These are phyloP conservation scores for Linnemannia zychae DNA, from an alignment of 192 early-diverging fungal genomes.

Conservation along the genomic window DNA sequence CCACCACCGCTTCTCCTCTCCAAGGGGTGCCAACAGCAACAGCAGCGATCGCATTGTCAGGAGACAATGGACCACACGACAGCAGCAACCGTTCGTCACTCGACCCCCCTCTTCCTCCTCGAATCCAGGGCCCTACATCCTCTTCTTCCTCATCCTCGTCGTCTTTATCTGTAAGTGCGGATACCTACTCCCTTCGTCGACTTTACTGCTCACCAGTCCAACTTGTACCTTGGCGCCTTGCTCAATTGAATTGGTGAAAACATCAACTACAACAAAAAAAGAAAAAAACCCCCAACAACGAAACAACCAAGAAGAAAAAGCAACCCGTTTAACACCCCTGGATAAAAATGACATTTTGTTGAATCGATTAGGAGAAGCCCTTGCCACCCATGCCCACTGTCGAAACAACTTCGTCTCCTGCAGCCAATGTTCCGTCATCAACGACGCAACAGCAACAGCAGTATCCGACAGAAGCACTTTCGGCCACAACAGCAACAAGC, in stretches of 20 bases:
- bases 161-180: neutral
- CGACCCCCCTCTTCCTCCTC: neutral
- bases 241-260: neutral
- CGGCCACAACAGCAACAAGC: neutral
- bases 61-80: neutral
- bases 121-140: neutral
- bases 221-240: neutral
- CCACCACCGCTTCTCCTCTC: neutral
- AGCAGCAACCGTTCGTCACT: neutral
- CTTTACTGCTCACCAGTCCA: neutral
- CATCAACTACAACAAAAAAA: neutral
- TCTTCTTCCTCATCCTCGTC: neutral
- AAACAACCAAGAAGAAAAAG: neutral
- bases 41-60: neutral
- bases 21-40: neutral
- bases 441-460: neutral
- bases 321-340: neutral
- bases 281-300: neutral
- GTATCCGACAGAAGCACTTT: neutral
- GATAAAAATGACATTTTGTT: neutral
- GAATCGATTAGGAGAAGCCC: constrained; percentile 25
- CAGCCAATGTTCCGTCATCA: neutral
- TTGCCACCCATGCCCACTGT: constrained; percentile 7
- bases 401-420: neutral
- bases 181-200: neutral